phyloP scores from a whole-genome alignment of 257 asterid species.

The Lycium barbarum region DNA sequence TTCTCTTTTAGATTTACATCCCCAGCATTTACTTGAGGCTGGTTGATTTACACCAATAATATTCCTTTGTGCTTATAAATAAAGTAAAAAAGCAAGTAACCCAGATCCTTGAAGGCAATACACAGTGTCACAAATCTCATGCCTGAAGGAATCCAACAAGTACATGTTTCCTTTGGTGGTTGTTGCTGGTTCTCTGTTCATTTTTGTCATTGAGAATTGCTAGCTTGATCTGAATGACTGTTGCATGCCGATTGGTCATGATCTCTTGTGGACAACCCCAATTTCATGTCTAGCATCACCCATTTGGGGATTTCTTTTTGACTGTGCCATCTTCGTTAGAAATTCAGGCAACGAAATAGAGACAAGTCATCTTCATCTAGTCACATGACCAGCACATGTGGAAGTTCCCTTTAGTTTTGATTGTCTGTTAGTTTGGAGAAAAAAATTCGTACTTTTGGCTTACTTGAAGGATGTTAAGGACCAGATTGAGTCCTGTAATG shows the following conservation, averaged over 20 bases:
- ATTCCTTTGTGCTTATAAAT: no score
- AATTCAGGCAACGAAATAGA: background rate
- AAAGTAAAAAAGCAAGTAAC: no score
- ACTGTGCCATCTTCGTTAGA: background rate
- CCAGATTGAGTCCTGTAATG: background rate
- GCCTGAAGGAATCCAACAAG: no score
- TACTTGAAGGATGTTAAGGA: background rate
- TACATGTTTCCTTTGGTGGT: no score
- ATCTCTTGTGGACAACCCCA: background rate
- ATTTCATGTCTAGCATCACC: background rate
- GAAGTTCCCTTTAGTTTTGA: background rate
- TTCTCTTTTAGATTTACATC: no score
- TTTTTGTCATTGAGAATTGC: background rate
- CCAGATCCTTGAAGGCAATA: no score
- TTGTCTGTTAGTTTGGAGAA: background rate
- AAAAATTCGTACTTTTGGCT: background rate
- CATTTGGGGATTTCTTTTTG: background rate
- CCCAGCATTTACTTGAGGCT: no score
- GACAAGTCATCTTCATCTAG: background rate
- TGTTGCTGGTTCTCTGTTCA: background rate
- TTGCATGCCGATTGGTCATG: background rate
- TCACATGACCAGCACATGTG: background rate
- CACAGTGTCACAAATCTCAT: no score
- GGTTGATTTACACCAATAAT: no score
- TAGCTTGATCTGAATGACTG: conserved; percentile 20